Evolutionary conservation across 768 basidiomycete species (phyloP).

Genomic region (Agaricus blazei): DNA sequence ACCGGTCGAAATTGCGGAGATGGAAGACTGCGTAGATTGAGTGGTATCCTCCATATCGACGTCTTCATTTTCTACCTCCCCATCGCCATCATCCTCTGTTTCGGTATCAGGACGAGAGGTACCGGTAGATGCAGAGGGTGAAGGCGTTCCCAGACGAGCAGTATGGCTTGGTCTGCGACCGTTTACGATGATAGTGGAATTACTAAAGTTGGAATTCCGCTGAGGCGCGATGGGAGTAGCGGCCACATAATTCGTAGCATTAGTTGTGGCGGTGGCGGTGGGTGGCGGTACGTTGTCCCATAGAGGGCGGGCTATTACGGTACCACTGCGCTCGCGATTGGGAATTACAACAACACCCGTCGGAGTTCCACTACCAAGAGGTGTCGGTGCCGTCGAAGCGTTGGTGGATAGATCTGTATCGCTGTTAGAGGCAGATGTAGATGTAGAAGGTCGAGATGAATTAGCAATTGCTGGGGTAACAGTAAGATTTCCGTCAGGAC

Average conservation of each 20-base stretch:
- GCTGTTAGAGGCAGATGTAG: slow-evolving; percentile 34
- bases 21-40: neutral
- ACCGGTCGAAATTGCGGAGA: neutral
- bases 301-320: slow-evolving; percentile 59
- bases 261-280: slow-evolving; percentile 11
- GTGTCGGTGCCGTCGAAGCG: slow-evolving; percentile 54
- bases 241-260: neutral
- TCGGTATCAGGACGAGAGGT: slow-evolving; percentile 69
- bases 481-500: slow-evolving; percentile 4
- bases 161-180: slow-evolving; percentile 19
- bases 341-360: slow-evolving; percentile 57
- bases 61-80: slow-evolving; percentile 57
- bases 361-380: slow-evolving; percentile 53
- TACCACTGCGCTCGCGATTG: slow-evolving; percentile 67
- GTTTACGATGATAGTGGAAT: slow-evolving; percentile 5
- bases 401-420: slow-evolving; percentile 63
- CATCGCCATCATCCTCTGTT: slow-evolving; percentile 74
- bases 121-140: slow-evolving; percentile 33
- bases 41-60: slow-evolving; percentile 34
- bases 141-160: slow-evolving; percentile 23
- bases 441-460: slow-evolving; percentile 13
- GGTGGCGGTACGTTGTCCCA: slow-evolving; percentile 11
- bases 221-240: slow-evolving; percentile 12
- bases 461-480: slow-evolving; percentile 1
- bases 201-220: slow-evolving; percentile 1